Base-by-base conservation (phyloP, 768 basidiomycete genomes). In the Pleurotus eryngii region DNA sequence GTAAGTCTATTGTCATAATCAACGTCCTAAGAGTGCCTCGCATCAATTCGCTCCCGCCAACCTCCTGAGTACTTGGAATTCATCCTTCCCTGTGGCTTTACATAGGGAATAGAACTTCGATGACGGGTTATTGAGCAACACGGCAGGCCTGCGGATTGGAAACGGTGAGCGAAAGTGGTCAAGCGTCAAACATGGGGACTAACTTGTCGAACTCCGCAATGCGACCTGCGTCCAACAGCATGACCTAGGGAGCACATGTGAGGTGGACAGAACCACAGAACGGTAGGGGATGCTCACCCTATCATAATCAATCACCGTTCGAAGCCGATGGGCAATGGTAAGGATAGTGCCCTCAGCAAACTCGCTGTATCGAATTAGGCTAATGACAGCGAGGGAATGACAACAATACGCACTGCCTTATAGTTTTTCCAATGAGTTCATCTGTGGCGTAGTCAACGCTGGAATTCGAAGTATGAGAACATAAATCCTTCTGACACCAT, bases 371-470 rank as follows among this genome's bases (percentile, higher is more conserved):
- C 51, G 30, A 57, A 27, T 51, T 22, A 42, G 38, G 20, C 14
- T 9, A 35, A 47, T 17, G 17, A 20, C 12, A 22, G 26, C 12
- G 37, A 43, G 9, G n/a, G 45, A 11, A 35, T 18, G 17, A 1
- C 5, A 15, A 50, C 6, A 43, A 47, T 8, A 75, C 85, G 67
- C 65, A 92, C 90, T 85, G 83, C 74, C 88, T 73, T 45, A 92
- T 92, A 3, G 89, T 90, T 66, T 87, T 87, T 38, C 87, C 79
- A 62, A 92, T 95, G 3, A 94, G 77, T 65, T 93, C 91, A 67
- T 95, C 92, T 0, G 93, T 94, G 18, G 90, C 90, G 67, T 93
- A 90, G 67, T 92, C 90, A 47, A 91, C 90, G 60, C 84, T 85
- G 17, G n/a, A 20, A 20, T n/a, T 27, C 8, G 14, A 30, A 55